Evolutionary conservation across 225 moss, liverwort and hornwort genomes (phyloP), one percentile per base, ranked within the genome.

Genomic region (Straminergon stramineum): DNA sequence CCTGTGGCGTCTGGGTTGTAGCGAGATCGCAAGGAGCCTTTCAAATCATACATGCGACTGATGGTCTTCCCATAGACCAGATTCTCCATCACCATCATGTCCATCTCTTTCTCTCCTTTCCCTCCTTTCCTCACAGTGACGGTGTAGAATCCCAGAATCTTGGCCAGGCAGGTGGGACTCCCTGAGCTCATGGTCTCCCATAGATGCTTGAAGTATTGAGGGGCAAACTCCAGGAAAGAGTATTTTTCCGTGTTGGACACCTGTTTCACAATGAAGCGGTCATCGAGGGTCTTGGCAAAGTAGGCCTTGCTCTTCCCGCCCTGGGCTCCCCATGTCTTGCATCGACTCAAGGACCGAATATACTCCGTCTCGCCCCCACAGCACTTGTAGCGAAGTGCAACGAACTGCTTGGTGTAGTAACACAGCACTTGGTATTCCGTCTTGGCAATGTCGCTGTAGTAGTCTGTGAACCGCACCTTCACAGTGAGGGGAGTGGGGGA

Each of bases 71-170:
- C 95, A 37, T 95, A 95, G 11, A 93, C 84, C 60, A 95, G 88
- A 89, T 95, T 95, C 86, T 95, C 95, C 95, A 95, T 95, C 82
- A 95, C 95, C 84, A 95, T 86, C 85, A 95, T 56, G 86, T 95
- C 95, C 90, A 95, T 88, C 88, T 94, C 93, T 39, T 67, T 93
- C 76, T 92, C 95, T 28, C 84, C 84, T 79, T 93, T 93, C 31
- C 92, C 92, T 51, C 92, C 95, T 67, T 92, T 92, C 77, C 82
- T 87, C 70, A 94, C 87, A 11, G 92, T 90, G 84, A 95, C 90
- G 12, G 93, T 91, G 85, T 95, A 94, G n/a, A 95, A 89, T 35
- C 95, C 95, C 75, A 95, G 71, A 48, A 93, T 93, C 69, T 95
- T 95, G 27, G 95, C 95, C 76, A 95, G 84, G 55, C 94, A 95